Evolutionary conservation across 2,329 filamentous ascomycete species (phyloP).

Genomic region (Tolypocladium amazonense): DNA sequence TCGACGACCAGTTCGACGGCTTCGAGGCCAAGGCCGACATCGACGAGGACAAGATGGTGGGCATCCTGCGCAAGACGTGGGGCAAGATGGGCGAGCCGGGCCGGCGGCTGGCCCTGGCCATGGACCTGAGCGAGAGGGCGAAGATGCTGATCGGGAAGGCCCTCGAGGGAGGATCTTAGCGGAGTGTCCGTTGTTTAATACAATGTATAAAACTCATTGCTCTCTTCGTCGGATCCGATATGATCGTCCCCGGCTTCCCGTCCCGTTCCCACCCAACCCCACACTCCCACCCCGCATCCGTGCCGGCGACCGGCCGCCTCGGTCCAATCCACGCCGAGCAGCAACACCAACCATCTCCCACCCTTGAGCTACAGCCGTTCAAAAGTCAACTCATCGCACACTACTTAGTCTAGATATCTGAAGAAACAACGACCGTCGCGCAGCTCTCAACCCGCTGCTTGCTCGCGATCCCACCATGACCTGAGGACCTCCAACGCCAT

Average conservation of each 20-base stretch:
- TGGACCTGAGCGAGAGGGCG: constrained; percentile 54
- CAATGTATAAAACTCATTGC: too few relatives aligned
- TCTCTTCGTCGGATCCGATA: background rate
- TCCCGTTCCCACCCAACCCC: too few relatives aligned
- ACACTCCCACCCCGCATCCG: background rate
- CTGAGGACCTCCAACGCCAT: background rate
- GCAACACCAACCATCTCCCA: background rate
- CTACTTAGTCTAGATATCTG: background rate
- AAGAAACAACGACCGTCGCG: background rate
- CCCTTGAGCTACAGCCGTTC: background rate
- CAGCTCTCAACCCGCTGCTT: background rate
- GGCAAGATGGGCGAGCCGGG: constrained; percentile 60
- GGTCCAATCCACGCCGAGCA: background rate
- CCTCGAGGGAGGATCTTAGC: constrained; percentile 20
- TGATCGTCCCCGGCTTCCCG: background rate
- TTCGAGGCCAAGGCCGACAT: constrained; percentile 57
- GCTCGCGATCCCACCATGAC: background rate
- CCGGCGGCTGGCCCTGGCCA: constrained; percentile 51
- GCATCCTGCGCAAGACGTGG: constrained; percentile 65
- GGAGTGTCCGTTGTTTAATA: too few relatives aligned
- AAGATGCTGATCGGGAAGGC: constrained; percentile 54
- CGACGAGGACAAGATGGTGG: constrained; percentile 68
- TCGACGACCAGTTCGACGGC: constrained; percentile 76
- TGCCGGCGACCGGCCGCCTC: background rate
- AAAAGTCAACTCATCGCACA: background rate